phyloP scores from a whole-genome alignment of 495 filamentous ascomycete species.

The Pyronema domesticum region DNA sequence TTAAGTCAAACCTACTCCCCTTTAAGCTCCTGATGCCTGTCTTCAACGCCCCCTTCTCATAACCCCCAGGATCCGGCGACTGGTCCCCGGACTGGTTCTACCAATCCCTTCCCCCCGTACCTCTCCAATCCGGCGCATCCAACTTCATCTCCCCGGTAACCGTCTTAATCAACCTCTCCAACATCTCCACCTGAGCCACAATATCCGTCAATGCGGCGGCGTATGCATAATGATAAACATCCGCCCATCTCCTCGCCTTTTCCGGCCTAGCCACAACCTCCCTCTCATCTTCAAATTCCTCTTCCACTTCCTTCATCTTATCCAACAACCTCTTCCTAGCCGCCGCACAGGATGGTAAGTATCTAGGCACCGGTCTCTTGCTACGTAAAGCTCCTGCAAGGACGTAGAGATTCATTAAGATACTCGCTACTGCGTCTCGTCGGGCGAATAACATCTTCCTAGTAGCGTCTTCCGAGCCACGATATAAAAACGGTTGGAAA shows the following conservation, averaged over 20 bases:
- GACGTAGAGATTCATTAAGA: conserved; percentile 40
- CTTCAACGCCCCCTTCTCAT: no score
- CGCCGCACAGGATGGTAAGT: conserved; percentile 36
- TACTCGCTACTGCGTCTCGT: conserved; percentile 38
- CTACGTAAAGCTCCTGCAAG: conserved; percentile 36
- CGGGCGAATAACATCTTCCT: conserved; percentile 31
- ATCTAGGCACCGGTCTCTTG: conserved; percentile 34
- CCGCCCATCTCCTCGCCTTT: conserved; percentile 28
- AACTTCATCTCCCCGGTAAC: conserved; percentile 37
- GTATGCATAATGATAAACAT: conserved; percentile 34
- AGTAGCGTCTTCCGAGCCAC: conserved; percentile 29
- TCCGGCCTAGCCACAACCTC: conserved; percentile 16
- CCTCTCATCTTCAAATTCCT: conserved; percentile 23
- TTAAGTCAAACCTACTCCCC: no score
- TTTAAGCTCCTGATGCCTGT: no score
- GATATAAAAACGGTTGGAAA: conserved; percentile 31
- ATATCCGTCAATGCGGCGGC: conserved; percentile 39
- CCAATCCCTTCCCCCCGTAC: conserved; percentile 9
- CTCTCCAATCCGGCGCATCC: conserved; percentile 19
- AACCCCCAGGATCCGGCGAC: no score
- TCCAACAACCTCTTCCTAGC: conserved; percentile 35
- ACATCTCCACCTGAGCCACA: conserved; percentile 34
- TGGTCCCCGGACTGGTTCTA: no score
- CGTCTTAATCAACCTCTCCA: conserved; percentile 36
- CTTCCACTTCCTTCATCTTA: conserved; percentile 32